Evolutionary conservation across 257 asterid species (phyloP), one percentile per base, ranked within the genome.

Genomic region (Solanum gandarillasii): DNA sequence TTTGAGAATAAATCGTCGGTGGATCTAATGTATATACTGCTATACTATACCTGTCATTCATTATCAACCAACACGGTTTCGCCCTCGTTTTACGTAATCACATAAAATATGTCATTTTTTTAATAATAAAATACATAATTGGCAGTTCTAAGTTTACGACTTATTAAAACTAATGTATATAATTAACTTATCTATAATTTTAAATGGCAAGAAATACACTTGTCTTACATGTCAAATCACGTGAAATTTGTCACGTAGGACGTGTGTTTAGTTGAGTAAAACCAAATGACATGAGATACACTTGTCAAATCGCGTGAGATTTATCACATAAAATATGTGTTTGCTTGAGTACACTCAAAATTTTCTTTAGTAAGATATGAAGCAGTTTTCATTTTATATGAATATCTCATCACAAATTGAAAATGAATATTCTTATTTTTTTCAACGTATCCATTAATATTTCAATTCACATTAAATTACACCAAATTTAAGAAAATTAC

Each of bases 321-420:
- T 18, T 52, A 52, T 52, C n/a, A 52, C 4, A 4, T 18, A 52
- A 52, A 16, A 16, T 52, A 52, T 52, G 23, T 52, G 4, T 52
- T 16, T 52, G 9, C n/a, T 16, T 16, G 23, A 6, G 23, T 2
- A 18, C 1, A 0, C 4, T 16, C 62, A 52, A 16, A 52, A 6
- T 52, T 43, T 43, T 43, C 18, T 43, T 52, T 16, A 52, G 9
- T 52, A 52, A 20, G 9, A 52, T 0, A 4, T 18, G 62, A 52
- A 52, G 0, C 0, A 2, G 0, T 6, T 52, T 52, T 6, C 23
- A 1, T 52, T 52, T 52, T 52, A 52, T 18, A 18, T 52, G n/a
- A 52, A 52, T 52, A 16, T 18, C 62, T 1, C 62, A 52, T 52
- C 9, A 52, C 3, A 52, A 52, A 52, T 18, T 16, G 23, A 52